Conservation (phyloP, 176 grass and related monocot genomes). For the Areca catechu region DNA sequence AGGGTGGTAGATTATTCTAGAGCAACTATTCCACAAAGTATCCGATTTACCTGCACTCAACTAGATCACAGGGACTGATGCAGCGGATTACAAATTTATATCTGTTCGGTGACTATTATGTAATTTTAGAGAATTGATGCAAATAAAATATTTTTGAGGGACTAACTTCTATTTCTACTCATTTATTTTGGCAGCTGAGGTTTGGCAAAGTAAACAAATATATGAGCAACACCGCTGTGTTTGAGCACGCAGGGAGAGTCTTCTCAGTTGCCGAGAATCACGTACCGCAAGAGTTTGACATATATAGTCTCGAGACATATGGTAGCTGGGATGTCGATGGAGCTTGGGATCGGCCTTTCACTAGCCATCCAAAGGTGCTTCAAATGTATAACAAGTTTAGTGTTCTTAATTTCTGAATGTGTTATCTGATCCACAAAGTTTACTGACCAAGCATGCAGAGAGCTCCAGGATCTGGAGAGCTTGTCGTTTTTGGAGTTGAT, state of each 20-base stretch:
- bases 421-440: no score
- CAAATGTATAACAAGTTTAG: no score
- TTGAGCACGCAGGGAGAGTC: conserved; percentile 32
- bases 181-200: conserved; percentile 22
- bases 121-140: no score
- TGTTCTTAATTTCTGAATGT: no score
- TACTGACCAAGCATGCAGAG: conserved; percentile 12
- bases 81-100: no score
- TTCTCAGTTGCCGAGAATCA: conserved; percentile 29
- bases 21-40: no score
- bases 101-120: no score
- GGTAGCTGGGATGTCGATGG: conserved; percentile 26
- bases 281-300: conserved; percentile 32
- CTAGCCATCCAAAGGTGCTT: conserved; percentile 40
- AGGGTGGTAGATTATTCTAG: no score
- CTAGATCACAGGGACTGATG: no score
- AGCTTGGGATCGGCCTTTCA: conserved; percentile 39
- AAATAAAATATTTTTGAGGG: no score
- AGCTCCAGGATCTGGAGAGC: conserved; percentile 45
- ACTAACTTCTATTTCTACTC: no score
- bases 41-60: no score
- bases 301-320: conserved; percentile 17
- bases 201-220: conserved; percentile 46
- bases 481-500: conserved; percentile 36
- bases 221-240: conserved; percentile 50